Conservation (phyloP, 805 yeast genomes). For the Saccharomyces paradoxus region DNA sequence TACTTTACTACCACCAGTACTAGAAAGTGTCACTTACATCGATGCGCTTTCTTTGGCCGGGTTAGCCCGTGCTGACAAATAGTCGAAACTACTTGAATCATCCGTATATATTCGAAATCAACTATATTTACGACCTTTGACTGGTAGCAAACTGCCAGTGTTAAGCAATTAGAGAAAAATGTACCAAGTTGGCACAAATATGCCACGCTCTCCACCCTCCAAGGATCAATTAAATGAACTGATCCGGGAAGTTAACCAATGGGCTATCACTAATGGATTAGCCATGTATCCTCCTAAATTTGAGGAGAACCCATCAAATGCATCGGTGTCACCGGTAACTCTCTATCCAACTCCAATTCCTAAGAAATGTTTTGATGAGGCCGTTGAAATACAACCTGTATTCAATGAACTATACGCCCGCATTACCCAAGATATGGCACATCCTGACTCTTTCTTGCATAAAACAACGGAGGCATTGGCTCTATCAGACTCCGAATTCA, state of each 20-base stretch:
- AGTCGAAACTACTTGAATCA: neutral
- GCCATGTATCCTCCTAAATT: constrained; percentile 68
- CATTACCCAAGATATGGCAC: constrained; percentile 44
- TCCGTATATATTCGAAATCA: neutral
- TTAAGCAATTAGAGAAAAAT: neutral
- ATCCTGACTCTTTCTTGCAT: constrained; percentile 48
- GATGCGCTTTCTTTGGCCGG: neutral
- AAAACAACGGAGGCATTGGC: constrained; percentile 48
- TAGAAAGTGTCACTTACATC: neutral
- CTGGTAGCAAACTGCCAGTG: neutral
- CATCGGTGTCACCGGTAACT: constrained; percentile 76
- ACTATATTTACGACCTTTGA: neutral
- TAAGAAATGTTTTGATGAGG: constrained; percentile 51
- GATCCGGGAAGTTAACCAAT: constrained; percentile 51
- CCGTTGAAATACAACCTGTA: constrained; percentile 52
- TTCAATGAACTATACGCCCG: constrained; percentile 72
- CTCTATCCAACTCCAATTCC: constrained; percentile 88
- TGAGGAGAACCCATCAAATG: constrained; percentile 29
- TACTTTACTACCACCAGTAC: neutral
- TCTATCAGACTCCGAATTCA: constrained; percentile 61
- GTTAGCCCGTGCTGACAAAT: neutral
- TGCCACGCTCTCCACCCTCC: constrained; percentile 27
- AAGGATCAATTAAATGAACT: constrained; percentile 25
- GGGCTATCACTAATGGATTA: constrained; percentile 73
- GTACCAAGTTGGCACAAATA: constrained; percentile 1